Evolutionary conservation across 192 early-diverging fungal species (phyloP).

Genomic region (Backusella macrospora): DNA sequence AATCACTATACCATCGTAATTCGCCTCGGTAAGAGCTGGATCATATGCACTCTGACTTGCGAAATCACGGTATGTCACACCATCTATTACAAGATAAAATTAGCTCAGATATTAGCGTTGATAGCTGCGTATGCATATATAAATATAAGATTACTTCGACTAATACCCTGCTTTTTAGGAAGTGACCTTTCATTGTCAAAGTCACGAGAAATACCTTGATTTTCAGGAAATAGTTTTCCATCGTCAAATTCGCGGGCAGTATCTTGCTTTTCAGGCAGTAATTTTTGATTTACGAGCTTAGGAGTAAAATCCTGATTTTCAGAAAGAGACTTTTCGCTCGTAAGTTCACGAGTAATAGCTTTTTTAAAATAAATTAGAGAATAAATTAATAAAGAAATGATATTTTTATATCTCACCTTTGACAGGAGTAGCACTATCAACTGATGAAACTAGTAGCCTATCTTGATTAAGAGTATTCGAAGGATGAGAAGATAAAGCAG

Average conservation of each 20-base stretch:
- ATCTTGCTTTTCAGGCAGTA: not conserved
- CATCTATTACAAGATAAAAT: not conserved
- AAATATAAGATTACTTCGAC: not conserved
- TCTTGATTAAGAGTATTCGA: not conserved
- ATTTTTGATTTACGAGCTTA: too few relatives aligned
- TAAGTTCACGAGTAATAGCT: not conserved
- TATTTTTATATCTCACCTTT: not conserved
- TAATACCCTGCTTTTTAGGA: not conserved
- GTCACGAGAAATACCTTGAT: not conserved
- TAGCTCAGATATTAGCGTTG: not conserved
- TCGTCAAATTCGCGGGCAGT: not conserved
- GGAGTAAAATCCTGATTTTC: too few relatives aligned
- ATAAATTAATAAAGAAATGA: not conserved
- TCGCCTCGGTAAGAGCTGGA: not conserved
- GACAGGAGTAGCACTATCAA: not conserved
- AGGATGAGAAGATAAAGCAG: not conserved
- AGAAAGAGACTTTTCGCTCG: too few relatives aligned
- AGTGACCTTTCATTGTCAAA: too few relatives aligned
- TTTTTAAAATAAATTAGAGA: not conserved
- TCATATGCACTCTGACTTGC: not conserved
- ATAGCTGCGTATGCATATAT: not conserved
- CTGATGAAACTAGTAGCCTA: not conserved
- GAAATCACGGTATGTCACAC: constrained; percentile 8
- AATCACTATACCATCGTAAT: not conserved
- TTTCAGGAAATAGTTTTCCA: not conserved